phyloP scores from a whole-genome alignment of 108 stramenopile species.

The Cyclostephanos invisitatus region DNA sequence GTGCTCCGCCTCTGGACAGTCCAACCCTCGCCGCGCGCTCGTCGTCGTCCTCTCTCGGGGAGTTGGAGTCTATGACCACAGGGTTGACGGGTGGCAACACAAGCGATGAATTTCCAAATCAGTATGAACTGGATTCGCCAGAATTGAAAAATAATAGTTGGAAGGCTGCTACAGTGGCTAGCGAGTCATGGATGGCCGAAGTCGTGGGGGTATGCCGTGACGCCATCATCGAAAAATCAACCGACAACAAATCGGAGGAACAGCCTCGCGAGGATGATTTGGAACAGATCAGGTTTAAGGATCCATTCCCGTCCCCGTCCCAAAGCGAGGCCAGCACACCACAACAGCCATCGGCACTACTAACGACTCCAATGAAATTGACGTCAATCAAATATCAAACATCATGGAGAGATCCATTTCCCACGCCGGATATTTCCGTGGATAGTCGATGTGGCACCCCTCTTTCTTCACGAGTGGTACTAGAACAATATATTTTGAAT shows the following conservation, averaged over 20 bases:
- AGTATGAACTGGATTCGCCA: not conserved
- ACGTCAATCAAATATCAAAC: not conserved
- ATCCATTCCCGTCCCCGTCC: slow-evolving; percentile 20
- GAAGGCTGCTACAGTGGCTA: not conserved
- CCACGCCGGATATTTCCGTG: slow-evolving; percentile 42
- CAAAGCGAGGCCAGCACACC: not conserved
- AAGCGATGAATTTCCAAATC: not conserved
- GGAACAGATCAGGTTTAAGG: slow-evolving; percentile 6
- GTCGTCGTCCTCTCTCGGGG: slow-evolving; percentile 2
- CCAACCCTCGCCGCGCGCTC: not conserved
- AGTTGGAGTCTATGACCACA: not conserved
- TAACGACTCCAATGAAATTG: not conserved
- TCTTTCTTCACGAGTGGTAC: not conserved
- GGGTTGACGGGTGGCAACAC: not conserved
- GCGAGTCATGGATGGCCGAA: not conserved
- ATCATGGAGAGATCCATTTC: slow-evolving; percentile 43
- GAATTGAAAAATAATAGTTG: not conserved
- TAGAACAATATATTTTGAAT: not conserved
- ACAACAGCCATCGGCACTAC: not conserved
- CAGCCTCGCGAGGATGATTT: not conserved
- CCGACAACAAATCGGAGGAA: not conserved
- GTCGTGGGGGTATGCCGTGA: not conserved
- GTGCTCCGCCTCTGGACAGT: not conserved
- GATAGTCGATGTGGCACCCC: slow-evolving; percentile 13
- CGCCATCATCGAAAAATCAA: not conserved